Base-by-base conservation (phyloP, 495 filamentous ascomycete species). In the Penicillium tannophilum region DNA sequence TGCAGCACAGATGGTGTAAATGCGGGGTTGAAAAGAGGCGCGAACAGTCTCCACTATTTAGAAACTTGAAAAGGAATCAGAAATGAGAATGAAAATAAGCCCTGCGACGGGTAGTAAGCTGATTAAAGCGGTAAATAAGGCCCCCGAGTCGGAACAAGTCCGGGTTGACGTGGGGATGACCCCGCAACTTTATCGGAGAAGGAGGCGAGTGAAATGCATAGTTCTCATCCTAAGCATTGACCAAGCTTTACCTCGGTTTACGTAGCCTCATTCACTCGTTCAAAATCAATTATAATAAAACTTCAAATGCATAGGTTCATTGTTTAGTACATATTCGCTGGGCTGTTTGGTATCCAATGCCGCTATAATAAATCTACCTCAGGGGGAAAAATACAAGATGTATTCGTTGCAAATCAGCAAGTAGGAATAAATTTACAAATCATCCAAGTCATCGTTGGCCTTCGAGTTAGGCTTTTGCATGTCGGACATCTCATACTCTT, bases 401-500 rank as follows among this genome's bases (percentile, higher is more conserved):
- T 56, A 30, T 47, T 56, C 28, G 43, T 23, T 19, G 36, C 9
- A 19, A 55, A 23, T 19, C 23, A 42, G 33, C 49, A 59, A 45
- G 24, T 10, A 33, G 43, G 12, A 41, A 53, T 43, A 47, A 58
- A 66, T 66, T 76, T 69, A 79, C 63, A 79, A 54, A 56, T 78
- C 77, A 64, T 78, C 75, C 61, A 71, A 64, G 46, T 75, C 76
- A 20, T 74, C 72, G 39, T 66, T 59, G 7, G 64, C 62, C 44
- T 64, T 66, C 39, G 59, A 61, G 55, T 66, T 65, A 53, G 69
- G 62, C 60, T 73, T 75, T 54, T 66, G 61, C 64, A 78, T 61
- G 42, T 73, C 67, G 17, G 74, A 75, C 78, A 81, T 79, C 66
- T 81, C 78, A 50, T 78, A 74, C 67, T 79, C 67, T 45, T 80